Conservation (phyloP, 441 rosid species). For the Brassica hybrid region DNA sequence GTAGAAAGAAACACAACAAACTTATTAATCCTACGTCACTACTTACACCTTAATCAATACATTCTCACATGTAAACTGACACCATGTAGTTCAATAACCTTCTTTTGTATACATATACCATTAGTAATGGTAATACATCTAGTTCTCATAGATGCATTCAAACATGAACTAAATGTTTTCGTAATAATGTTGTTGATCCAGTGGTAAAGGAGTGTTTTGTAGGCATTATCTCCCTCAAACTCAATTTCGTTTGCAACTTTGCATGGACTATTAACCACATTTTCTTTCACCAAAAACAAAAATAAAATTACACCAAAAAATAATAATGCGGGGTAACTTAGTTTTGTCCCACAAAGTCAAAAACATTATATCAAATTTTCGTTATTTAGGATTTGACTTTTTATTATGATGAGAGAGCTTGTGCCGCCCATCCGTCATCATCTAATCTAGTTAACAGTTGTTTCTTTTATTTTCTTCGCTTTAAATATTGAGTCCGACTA, state of each 20-base stretch:
- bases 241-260: too few species aligned
- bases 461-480: slow-evolving; percentile 11
- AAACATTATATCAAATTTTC: slow-evolving; percentile 1
- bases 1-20: not conserved
- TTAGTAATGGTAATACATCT: not conserved
- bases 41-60: not conserved
- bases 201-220: too few species aligned
- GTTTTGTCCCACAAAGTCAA: slow-evolving; percentile 19
- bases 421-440: slow-evolving; percentile 42
- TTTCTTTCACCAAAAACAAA: too few species aligned
- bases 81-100: too few species aligned
- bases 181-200: not conserved
- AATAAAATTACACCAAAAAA: too few species aligned
- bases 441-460: slow-evolving; percentile 7
- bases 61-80: too few species aligned
- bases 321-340: slow-evolving; percentile 10
- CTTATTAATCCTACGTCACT: not conserved
- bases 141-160: not conserved
- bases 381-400: slow-evolving; percentile 38
- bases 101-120: not conserved
- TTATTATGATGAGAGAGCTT: slow-evolving; percentile 1
- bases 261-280: too few species aligned
- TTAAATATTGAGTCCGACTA: slow-evolving; percentile 19
- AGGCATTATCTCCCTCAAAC: too few species aligned
- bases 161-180: not conserved